phyloP scores from a whole-genome alignment of 768 basidiomycete species.

The Hygrophoropsis aurantiaca region DNA sequence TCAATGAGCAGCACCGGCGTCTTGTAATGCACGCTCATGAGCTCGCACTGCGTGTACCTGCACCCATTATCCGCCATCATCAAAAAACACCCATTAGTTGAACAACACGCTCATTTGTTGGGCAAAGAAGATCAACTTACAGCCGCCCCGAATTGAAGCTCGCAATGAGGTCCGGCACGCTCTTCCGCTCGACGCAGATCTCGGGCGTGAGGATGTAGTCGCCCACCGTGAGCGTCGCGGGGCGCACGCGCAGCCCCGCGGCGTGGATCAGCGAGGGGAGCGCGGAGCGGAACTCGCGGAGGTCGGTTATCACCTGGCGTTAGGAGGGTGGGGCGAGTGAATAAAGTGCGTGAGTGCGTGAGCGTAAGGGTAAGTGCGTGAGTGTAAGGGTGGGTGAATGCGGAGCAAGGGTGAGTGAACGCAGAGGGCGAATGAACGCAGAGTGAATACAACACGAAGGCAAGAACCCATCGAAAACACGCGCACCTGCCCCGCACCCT shows the following conservation, averaged over 20 bases:
- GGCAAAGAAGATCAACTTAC: conserved; percentile 58
- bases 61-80: neutral
- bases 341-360: neutral
- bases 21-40: conserved; percentile 96
- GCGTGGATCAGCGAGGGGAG: conserved; percentile 90
- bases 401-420: conserved; percentile 2
- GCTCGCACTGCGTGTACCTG: conserved; percentile 95
- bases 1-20: conserved; percentile 91
- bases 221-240: conserved; percentile 90
- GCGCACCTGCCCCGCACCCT: conserved; percentile 66
- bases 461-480: neutral
- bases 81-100: neutral
- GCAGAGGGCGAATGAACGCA: neutral
- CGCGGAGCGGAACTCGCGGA: conserved; percentile 94
- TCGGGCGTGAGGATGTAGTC: conserved; percentile 96
- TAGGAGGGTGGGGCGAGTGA: neutral
- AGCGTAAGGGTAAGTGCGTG: neutral
- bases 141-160: conserved; percentile 93
- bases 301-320: conserved; percentile 93
- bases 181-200: conserved; percentile 95
- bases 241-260: conserved; percentile 74
- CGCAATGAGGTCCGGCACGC: conserved; percentile 85
- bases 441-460: neutral
- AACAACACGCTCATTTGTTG: too few relatives aligned
- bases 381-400: neutral